phyloP scores from a whole-genome alignment of 345 rosid genomes.

The Raphanus sativus region DNA sequence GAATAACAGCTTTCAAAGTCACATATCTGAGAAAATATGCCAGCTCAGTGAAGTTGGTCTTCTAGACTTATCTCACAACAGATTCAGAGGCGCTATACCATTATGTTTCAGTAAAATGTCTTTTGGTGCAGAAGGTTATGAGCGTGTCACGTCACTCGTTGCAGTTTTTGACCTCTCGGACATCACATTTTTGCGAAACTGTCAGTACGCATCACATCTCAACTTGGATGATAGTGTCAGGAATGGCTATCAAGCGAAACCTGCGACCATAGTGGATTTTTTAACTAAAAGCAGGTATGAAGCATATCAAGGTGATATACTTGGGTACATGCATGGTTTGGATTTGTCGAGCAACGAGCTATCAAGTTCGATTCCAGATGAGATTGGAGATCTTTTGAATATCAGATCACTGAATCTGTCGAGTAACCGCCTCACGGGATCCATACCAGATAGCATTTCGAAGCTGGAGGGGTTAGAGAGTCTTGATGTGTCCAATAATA shows the following conservation, averaged over 20 bases:
- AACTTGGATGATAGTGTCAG: background rate
- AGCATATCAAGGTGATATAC: constrained; percentile 32
- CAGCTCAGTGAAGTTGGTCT: constrained; percentile 19
- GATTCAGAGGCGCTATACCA: constrained; percentile 22
- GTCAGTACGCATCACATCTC: constrained; percentile 6
- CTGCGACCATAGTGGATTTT: constrained; percentile 16
- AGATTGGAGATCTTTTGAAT: constrained; percentile 47
- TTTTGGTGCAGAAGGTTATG: constrained; percentile 4
- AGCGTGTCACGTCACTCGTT: background rate
- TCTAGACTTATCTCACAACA: constrained; percentile 30
- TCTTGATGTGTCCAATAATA: constrained; percentile 60
- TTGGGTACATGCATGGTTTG: constrained; percentile 41
- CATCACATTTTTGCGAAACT: background rate
- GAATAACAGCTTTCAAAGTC: constrained; percentile 50
- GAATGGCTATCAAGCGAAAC: background rate
- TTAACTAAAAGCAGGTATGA: constrained; percentile 23
- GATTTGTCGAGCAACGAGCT: constrained; percentile 60
- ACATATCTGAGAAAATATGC: constrained; percentile 41
- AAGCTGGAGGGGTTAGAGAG: constrained; percentile 44
- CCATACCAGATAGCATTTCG: constrained; percentile 55
- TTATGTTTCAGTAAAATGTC: constrained; percentile 22
- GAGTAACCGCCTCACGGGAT: constrained; percentile 51
- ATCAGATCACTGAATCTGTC: constrained; percentile 49
- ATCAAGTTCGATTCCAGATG: constrained; percentile 56
- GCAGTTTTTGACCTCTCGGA: constrained; percentile 12